These are phyloP conservation scores for Mrakiaceae sp. DNA, from an alignment of 1,284 basidiomycete genomes.

Conservation along the genomic window DNA sequence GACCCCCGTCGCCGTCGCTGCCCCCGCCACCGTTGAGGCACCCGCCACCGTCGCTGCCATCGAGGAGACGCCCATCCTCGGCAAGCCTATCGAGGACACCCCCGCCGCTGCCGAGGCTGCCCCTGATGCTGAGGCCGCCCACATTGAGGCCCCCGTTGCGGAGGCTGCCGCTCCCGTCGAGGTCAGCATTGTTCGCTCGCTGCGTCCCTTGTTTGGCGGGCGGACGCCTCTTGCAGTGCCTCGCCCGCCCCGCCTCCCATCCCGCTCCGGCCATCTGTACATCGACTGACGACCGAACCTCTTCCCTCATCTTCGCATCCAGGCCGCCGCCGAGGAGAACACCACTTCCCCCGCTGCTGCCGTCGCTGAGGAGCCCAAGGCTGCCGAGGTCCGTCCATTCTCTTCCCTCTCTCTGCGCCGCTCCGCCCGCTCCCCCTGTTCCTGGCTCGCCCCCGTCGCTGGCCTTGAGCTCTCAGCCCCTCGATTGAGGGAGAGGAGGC, in stretches of 20 bases:
- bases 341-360: neutral
- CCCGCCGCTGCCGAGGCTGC: too few species aligned
- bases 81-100: neutral
- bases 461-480: neutral
- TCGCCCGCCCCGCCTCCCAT: too few species aligned
- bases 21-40: neutral
- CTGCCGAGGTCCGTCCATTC: neutral
- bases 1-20: neutral
- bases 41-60: neutral
- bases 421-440: neutral
- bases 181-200: too few species aligned
- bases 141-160: too few species aligned
- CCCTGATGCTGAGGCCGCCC: too few species aligned
- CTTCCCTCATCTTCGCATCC: too few species aligned
- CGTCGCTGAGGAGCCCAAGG: neutral
- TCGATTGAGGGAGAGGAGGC: neutral
- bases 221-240: too few species aligned
- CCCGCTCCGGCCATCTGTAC: too few species aligned
- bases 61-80: neutral
- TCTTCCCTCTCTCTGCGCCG: neutral
- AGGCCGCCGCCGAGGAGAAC: neutral
- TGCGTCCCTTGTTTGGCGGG: too few species aligned
- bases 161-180: slow-evolving; percentile 2
- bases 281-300: too few species aligned
- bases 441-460: neutral